A percentile compares a stretch with the other conserved stretches of the same genome.
These are phyloP conservation scores for Pleurotus citrinopileatus DNA, from an alignment of 768 basidiomycete genomes.

Conservation along the genomic window DNA sequence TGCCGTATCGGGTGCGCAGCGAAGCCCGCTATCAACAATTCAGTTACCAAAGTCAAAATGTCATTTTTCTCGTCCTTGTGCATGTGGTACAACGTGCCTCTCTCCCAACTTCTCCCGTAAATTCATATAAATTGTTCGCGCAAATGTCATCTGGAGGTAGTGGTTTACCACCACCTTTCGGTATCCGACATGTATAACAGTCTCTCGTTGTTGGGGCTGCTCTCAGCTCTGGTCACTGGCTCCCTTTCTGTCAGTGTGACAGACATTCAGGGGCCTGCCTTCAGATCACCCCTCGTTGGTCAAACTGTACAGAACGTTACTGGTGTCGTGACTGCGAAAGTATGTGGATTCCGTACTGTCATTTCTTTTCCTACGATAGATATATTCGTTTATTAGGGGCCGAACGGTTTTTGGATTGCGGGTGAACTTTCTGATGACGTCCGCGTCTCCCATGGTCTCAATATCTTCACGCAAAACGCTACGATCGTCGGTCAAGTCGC, in stretches of 20 bases:
- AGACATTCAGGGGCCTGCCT: constrained; percentile 53
- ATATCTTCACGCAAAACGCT: constrained; percentile 42
- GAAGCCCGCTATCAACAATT: neutral
- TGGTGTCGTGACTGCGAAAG: constrained; percentile 54
- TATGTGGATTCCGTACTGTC: constrained; percentile 16
- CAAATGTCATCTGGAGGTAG: neutral
- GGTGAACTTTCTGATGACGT: constrained; percentile 41
- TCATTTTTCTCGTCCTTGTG: neutral
- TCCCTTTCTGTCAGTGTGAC: constrained; percentile 34
- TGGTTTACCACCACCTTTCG: neutral
- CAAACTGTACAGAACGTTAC: constrained; percentile 44
- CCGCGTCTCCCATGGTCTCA: constrained; percentile 50
- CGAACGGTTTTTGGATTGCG: constrained; percentile 46
- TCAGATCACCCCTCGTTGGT: constrained; percentile 42
- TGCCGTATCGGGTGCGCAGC: neutral
- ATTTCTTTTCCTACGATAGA: neutral
- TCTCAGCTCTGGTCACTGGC: constrained; percentile 18
- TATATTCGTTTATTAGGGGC: constrained; percentile 26
- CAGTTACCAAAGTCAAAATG: neutral
- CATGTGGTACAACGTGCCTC: constrained; percentile 5
- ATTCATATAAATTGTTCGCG: constrained; percentile 1
- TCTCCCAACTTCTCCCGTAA: neutral
- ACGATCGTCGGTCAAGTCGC: constrained; percentile 33
- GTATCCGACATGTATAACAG: neutral
- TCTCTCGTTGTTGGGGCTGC: neutral